phyloP scores from a whole-genome alignment of 768 basidiomycete species.

The Leccinum broughii region DNA sequence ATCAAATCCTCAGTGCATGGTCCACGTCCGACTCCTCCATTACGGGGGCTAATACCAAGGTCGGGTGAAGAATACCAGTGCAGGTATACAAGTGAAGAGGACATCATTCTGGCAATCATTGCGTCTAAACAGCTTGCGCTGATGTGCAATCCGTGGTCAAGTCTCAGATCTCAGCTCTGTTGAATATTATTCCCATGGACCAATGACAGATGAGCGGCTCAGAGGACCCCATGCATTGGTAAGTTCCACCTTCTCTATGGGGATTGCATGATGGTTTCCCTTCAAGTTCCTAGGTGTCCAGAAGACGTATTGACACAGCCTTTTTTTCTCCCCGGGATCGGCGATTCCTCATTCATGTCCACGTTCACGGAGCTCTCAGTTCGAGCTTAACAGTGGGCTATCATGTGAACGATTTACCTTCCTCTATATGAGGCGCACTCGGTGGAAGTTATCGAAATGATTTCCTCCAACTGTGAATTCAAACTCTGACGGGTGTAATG shows the following conservation, averaged over 20 bases:
- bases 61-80: neutral
- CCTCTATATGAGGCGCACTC: too few species aligned
- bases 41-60: neutral
- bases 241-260: neutral
- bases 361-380: too few species aligned
- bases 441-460: too few species aligned
- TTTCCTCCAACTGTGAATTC: too few species aligned
- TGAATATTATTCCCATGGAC: neutral
- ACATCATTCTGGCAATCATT: neutral
- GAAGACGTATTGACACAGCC: neutral
- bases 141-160: neutral
- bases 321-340: neutral
- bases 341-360: neutral
- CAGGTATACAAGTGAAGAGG: neutral
- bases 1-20: constrained; percentile 66
- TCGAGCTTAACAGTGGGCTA: too few species aligned
- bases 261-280: neutral
- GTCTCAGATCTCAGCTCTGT: neutral
- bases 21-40: too few species aligned
- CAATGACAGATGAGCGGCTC: neutral
- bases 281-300: too few species aligned
- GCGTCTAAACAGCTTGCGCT: neutral
- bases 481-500: too few species aligned
- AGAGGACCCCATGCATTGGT: neutral
- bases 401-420: too few species aligned